A percentile compares a stretch with the other conserved stretches of the same genome.
phyloP scores from a whole-genome alignment of 192 early-diverging fungal species.

The Podila epigama region DNA sequence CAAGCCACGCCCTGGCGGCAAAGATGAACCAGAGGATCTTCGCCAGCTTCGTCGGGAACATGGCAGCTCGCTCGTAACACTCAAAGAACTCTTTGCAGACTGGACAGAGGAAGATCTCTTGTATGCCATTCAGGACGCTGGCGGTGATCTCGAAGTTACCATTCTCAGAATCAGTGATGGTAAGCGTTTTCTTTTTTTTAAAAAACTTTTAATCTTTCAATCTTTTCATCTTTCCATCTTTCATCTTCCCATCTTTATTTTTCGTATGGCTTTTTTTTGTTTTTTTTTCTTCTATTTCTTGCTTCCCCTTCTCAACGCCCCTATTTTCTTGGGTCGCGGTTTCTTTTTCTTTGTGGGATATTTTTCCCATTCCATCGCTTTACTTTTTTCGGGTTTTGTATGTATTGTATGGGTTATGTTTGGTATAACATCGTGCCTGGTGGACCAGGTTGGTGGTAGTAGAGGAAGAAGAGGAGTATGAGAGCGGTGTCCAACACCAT shows the following conservation, averaged over 20 bases:
- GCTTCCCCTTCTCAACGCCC: no score
- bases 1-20: conserved; percentile 34
- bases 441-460: no score
- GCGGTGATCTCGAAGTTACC: conserved; percentile 85
- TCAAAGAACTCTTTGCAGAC: conserved; percentile 77
- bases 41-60: conserved; percentile 70
- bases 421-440: no score
- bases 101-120: conserved; percentile 93
- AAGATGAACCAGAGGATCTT: conserved; percentile 64
- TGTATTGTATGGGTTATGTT: no score
- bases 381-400: no score
- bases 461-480: no score
- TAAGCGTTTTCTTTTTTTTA: conserved; percentile 21
- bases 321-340: no score
- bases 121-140: conserved; percentile 82
- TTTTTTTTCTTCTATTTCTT: no score
- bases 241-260: conserved; percentile 5
- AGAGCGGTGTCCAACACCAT: no score
- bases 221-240: not conserved
- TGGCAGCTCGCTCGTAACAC: conserved; percentile 61
- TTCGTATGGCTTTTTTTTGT: not conserved
- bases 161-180: conserved; percentile 85
- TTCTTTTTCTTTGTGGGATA: no score
- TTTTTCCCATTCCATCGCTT: no score
- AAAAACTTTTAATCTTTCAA: not conserved